Conservation (phyloP, 257 asterid species). For the Eucommia ulmoides region DNA sequence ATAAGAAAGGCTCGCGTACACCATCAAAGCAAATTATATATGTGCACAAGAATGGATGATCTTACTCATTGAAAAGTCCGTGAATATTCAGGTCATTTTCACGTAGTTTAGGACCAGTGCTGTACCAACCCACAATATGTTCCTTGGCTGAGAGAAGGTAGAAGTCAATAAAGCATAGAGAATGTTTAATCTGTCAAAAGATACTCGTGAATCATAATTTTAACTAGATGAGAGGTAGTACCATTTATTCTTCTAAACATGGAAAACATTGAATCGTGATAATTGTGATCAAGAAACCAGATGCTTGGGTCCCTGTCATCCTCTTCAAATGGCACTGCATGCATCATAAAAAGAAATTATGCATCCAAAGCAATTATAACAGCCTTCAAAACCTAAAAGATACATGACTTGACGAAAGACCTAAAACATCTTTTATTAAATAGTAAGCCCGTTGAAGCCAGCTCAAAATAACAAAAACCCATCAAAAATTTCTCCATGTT, state of each 20-base stretch:
- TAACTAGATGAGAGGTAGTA: too few species aligned
- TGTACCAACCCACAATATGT: slow-evolving; percentile 98
- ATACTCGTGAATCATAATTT: too few species aligned
- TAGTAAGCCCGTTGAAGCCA: neutral
- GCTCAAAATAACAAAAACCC: too few species aligned
- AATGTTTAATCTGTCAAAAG: too few species aligned
- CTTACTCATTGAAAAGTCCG: slow-evolving; percentile 73
- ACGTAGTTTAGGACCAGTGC: slow-evolving; percentile 89
- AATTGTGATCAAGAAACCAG: slow-evolving; percentile 96
- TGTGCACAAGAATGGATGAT: slow-evolving; percentile 5
- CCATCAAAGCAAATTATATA: too few species aligned
- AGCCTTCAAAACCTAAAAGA: neutral
- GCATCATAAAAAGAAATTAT: slow-evolving; percentile 6
- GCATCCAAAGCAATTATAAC: neutral
- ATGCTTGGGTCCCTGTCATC: slow-evolving; percentile 90
- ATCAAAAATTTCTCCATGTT: too few species aligned
- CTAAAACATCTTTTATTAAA: neutral
- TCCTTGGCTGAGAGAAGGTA: slow-evolving; percentile 67
- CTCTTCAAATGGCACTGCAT: slow-evolving; percentile 93
- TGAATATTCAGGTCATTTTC: slow-evolving; percentile 78
- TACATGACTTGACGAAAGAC: neutral
- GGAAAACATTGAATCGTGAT: slow-evolving; percentile 90
- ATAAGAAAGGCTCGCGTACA: too few species aligned
- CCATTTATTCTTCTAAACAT: slow-evolving; percentile 96
- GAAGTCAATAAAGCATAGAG: slow-evolving; percentile 12